A percentile compares a stretch with the other conserved stretches of the same genome.
These are phyloP conservation scores for Leptographium wingfieldii DNA, from an alignment of 2,329 filamentous ascomycete species.

Conservation along the genomic window DNA sequence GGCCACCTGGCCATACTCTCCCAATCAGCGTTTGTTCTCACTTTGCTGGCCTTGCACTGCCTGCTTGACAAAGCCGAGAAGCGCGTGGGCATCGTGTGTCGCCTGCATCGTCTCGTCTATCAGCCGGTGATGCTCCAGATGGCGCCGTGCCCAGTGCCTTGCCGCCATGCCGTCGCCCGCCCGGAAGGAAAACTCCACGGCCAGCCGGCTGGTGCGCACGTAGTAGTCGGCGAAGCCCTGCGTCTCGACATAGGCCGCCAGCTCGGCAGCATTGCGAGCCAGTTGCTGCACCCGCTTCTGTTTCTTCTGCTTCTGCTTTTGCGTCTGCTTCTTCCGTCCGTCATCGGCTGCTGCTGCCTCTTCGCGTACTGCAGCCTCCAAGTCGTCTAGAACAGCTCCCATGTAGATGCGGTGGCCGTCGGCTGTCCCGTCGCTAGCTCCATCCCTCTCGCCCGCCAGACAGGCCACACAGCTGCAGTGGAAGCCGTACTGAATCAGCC, in stretches of 20 bases:
- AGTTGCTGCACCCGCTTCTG: neutral
- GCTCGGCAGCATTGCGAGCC: neutral
- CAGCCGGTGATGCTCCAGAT: conserved; percentile 1
- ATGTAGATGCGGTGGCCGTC: conserved; percentile 6
- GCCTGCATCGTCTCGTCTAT: neutral
- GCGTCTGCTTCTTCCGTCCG: neutral
- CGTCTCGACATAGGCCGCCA: conserved; percentile 20
- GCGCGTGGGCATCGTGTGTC: neutral
- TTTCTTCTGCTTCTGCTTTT: too few species aligned
- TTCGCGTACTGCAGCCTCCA: neutral
- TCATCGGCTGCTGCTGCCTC: neutral
- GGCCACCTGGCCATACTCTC: too few species aligned
- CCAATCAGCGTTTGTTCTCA: neutral
- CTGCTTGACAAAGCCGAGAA: conserved; percentile 1
- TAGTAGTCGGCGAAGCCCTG: conserved; percentile 12
- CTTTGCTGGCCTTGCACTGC: neutral
- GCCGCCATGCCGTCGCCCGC: neutral
- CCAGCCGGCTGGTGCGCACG: conserved; percentile 10
- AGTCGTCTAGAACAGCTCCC: conserved; percentile 3
- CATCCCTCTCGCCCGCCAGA: neutral
- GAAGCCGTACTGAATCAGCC: conserved; percentile 20
- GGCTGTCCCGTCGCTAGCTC: neutral
- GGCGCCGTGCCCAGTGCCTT: neutral
- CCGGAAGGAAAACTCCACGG: conserved; percentile 6
- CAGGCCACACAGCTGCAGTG: conserved; percentile 9